These are phyloP conservation scores for Puccinia triticina DNA, from an alignment of 1,284 basidiomycete species.

Conservation along the genomic window DNA sequence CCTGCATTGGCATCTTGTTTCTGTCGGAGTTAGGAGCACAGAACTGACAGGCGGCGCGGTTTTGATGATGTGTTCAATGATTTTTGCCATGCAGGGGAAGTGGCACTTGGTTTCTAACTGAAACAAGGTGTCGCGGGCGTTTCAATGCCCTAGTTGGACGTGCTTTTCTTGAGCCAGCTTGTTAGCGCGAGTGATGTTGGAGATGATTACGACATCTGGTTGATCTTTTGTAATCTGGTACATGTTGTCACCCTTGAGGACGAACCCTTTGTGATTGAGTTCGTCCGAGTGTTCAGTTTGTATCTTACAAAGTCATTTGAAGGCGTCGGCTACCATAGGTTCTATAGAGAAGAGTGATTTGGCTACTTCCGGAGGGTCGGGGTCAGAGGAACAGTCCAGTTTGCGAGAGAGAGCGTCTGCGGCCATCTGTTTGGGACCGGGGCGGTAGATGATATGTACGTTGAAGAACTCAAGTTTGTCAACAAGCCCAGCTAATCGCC, in stretches of 20 bases:
- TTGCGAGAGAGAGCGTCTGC: slow-evolving; percentile 20
- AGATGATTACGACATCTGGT: neutral
- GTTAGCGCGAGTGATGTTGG: neutral
- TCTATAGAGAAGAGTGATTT: neutral
- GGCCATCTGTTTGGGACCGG: slow-evolving; percentile 5
- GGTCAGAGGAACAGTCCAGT: neutral
- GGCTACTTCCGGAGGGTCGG: slow-evolving; percentile 8
- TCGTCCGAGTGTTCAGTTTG: neutral
- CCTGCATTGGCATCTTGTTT: slow-evolving; percentile 17
- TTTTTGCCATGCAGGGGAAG: neutral
- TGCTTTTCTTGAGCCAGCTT: neutral
- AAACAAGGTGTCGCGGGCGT: neutral
- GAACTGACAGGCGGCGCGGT: neutral
- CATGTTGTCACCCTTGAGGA: neutral
- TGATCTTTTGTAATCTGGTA: neutral
- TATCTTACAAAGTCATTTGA: neutral
- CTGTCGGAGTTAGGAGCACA: neutral
- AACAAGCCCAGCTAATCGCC: neutral
- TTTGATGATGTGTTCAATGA: neutral
- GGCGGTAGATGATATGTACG: neutral
- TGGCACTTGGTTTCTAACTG: neutral
- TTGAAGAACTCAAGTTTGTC: slow-evolving; percentile 18
- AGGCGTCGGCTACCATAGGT: neutral
- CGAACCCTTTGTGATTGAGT: no score
- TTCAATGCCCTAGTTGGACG: neutral